A percentile compares a stretch with the other conserved stretches of the same genome.
phyloP scores from a whole-genome alignment of 73 alveolate species.

The Uronychia setigera region DNA sequence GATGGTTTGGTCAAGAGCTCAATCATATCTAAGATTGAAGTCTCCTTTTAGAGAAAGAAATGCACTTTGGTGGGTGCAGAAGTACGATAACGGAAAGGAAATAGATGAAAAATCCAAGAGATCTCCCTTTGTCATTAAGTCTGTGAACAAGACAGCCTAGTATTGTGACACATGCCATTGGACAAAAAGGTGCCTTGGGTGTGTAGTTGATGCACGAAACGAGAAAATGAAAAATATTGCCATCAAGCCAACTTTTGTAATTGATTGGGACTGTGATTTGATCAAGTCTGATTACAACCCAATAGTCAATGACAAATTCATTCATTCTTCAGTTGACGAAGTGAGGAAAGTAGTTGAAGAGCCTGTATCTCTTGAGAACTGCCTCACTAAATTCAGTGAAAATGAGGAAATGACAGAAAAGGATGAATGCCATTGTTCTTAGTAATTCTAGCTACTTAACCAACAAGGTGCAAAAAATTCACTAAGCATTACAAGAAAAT shows the following conservation, averaged over 20 bases:
- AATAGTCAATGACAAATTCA: slow-evolving; percentile 13
- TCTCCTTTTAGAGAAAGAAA: slow-evolving; percentile 16
- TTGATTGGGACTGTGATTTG: slow-evolving; percentile 50
- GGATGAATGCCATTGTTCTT: slow-evolving; percentile 42
- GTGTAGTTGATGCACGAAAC: slow-evolving; percentile 20
- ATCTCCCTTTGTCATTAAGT: slow-evolving; percentile 53
- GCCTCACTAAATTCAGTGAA: slow-evolving; percentile 40
- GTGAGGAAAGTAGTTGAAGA: slow-evolving; percentile 25
- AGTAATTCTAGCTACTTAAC: neutral
- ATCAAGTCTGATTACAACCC: slow-evolving; percentile 41
- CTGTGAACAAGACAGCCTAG: slow-evolving; percentile 34
- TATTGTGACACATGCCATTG: slow-evolving; percentile 31
- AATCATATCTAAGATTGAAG: slow-evolving; percentile 7
- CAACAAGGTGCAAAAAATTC: slow-evolving; percentile 66
- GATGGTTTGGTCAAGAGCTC: slow-evolving; percentile 50
- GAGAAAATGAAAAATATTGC: slow-evolving; percentile 17
- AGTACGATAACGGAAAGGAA: neutral
- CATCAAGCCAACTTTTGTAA: slow-evolving; percentile 16
- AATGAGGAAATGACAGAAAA: slow-evolving; percentile 45
- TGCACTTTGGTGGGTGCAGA: slow-evolving; percentile 52
- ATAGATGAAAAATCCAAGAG: neutral
- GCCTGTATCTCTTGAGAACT: slow-evolving; percentile 30
- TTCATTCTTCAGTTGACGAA: slow-evolving; percentile 17
- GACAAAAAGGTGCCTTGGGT: slow-evolving; percentile 41
- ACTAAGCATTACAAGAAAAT: slow-evolving; percentile 69